These are phyloP conservation scores for Aspergillus cavernicola DNA, from an alignment of 495 filamentous ascomycete genomes.

Conservation along the genomic window DNA sequence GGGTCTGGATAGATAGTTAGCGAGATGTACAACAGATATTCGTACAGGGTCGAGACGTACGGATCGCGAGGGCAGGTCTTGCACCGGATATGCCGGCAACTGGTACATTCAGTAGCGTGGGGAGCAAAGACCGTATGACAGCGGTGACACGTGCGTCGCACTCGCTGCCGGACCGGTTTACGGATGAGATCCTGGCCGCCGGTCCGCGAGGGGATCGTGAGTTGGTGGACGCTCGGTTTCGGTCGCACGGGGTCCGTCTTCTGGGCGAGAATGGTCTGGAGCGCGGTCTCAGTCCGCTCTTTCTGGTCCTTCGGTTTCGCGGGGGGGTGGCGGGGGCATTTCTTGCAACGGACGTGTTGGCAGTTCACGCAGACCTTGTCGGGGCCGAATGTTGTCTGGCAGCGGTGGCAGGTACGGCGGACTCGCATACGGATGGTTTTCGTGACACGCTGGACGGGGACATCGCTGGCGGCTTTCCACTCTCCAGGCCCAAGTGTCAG, in stretches of 20 bases:
- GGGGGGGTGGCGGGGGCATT: conserved; percentile 69
- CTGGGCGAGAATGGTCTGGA: conserved; percentile 25
- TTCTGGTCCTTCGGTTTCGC: conserved; percentile 37
- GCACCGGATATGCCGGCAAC: conserved; percentile 75
- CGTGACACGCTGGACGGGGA: conserved; percentile 67
- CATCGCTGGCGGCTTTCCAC: conserved; percentile 56
- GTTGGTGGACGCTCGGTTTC: conserved; percentile 28
- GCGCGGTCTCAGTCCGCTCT: conserved; percentile 44
- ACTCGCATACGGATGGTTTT: conserved; percentile 91
- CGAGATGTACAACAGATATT: too few species aligned
- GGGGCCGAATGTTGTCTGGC: conserved; percentile 65
- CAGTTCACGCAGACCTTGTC: conserved; percentile 70
- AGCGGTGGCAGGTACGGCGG: conserved; percentile 76
- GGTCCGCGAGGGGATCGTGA: conserved; percentile 61
- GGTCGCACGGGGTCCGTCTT: conserved; percentile 9
- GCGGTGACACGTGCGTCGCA: conserved; percentile 73
- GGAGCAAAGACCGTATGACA: conserved; percentile 62
- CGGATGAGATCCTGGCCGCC: conserved; percentile 68
- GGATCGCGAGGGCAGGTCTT: conserved; percentile 77
- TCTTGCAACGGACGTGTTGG: conserved; percentile 72
- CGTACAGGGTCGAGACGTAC: too few species aligned
- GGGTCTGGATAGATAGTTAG: conserved; percentile 37
- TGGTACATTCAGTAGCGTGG: conserved; percentile 58
- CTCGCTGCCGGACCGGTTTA: conserved; percentile 61
- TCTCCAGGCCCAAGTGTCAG: conserved; percentile 66